Conservation (phyloP, 2,329 filamentous ascomycete species). For the Alternaria metachromatica region DNA sequence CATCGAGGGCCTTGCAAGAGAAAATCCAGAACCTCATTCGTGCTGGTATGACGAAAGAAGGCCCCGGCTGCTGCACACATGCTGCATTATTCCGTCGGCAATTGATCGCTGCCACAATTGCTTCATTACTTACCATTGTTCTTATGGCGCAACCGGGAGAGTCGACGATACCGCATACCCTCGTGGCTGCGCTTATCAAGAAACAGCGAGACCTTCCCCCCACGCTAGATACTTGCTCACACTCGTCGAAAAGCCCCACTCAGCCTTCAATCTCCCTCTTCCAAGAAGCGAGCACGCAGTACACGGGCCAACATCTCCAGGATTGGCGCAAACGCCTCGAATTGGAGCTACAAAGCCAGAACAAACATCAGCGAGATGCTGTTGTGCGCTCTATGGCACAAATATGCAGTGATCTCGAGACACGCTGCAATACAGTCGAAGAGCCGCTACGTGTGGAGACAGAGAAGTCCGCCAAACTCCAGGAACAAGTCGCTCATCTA, state of each 20-base stretch:
- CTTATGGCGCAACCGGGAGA: slow-evolving; percentile 26
- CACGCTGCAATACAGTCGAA: slow-evolving; percentile 62
- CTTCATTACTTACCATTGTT: slow-evolving; percentile 36
- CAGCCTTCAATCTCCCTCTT: slow-evolving; percentile 39
- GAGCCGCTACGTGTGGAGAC: slow-evolving; percentile 58
- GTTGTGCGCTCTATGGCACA: slow-evolving; percentile 59
- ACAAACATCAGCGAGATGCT: slow-evolving; percentile 52
- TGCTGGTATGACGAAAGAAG: background rate
- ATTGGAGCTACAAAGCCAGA: slow-evolving; percentile 50
- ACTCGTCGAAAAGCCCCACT: slow-evolving; percentile 6
- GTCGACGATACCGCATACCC: slow-evolving; percentile 17
- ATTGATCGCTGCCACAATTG: slow-evolving; percentile 31
- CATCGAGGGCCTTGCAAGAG: slow-evolving; percentile 30
- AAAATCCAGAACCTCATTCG: slow-evolving; percentile 28
- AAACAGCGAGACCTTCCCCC: slow-evolving; percentile 34
- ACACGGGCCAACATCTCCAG: slow-evolving; percentile 36
- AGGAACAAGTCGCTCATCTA: slow-evolving; percentile 41
- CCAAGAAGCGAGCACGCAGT: slow-evolving; percentile 50
- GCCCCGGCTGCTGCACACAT: slow-evolving; percentile 21
- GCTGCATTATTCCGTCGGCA: slow-evolving; percentile 17
- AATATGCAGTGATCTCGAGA: slow-evolving; percentile 63
- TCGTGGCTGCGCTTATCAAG: slow-evolving; percentile 32
- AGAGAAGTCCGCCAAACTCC: slow-evolving; percentile 42
- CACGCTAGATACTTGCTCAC: slow-evolving; percentile 21
- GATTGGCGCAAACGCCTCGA: slow-evolving; percentile 60